Conservation (phyloP, 2,329 filamentous ascomycete species). For the Diaporthe destruens region DNA sequence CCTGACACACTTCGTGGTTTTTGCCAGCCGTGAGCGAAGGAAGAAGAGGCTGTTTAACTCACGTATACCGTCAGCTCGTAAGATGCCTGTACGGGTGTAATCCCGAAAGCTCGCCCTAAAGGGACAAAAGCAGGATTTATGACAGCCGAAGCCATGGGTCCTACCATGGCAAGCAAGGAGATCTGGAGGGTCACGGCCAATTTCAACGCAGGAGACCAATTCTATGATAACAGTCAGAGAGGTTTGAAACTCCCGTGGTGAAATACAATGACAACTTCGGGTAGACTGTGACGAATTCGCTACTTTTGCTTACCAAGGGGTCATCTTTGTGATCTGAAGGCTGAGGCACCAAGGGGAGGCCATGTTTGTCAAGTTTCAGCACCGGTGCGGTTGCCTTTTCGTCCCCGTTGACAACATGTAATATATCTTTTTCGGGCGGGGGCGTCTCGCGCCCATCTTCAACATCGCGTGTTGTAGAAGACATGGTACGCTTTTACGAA, state of each 20-base stretch:
- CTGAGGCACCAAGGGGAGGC: slow-evolving; percentile 46
- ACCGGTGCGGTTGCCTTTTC: not conserved
- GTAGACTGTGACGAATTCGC: not conserved
- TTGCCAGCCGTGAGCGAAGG: no score
- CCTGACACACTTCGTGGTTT: not conserved
- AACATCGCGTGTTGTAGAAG: not conserved
- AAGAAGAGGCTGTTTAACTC: not conserved
- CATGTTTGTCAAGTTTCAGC: slow-evolving; percentile 43
- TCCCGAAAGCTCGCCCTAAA: slow-evolving; percentile 48
- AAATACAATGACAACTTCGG: not conserved
- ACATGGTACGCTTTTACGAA: not conserved
- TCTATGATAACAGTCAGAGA: slow-evolving; percentile 38
- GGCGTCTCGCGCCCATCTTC: not conserved
- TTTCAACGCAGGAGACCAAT: slow-evolving; percentile 46
- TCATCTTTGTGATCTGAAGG: slow-evolving; percentile 45
- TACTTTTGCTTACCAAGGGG: slow-evolving; percentile 41
- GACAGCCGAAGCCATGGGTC: slow-evolving; percentile 47
- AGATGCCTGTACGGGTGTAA: slow-evolving; percentile 49
- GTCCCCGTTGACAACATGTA: not conserved
- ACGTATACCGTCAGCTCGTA: slow-evolving; percentile 49
- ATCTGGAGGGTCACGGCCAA: slow-evolving; percentile 48
- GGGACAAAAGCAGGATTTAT: slow-evolving; percentile 51
- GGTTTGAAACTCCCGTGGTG: no score
- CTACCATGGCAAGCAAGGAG: slow-evolving; percentile 49
- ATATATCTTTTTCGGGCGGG: not conserved